Evolutionary conservation across 768 basidiomycete genomes (phyloP).

Genomic region (Lanmaoa rubissima): DNA sequence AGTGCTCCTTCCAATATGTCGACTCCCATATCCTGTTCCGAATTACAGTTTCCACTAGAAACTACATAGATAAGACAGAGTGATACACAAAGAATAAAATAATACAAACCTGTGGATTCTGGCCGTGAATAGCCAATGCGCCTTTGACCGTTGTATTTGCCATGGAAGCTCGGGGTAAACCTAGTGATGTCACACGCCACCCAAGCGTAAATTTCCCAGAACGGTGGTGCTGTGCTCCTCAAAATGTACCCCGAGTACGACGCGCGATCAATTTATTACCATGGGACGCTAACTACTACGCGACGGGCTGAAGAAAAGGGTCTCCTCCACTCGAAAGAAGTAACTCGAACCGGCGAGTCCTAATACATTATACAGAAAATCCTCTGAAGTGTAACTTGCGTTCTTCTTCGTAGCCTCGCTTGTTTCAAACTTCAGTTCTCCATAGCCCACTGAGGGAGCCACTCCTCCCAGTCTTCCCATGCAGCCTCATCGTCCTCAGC

Average conservation of each 20-base stretch:
- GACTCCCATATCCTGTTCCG: conserved; percentile 96
- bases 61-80: conserved; percentile 46
- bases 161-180: conserved; percentile 44
- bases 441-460: conserved; percentile 16
- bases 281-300: too few species aligned
- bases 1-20: conserved; percentile 96
- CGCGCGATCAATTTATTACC: too few species aligned
- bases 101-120: conserved; percentile 86
- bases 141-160: conserved; percentile 91
- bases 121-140: conserved; percentile 89
- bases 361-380: neutral
- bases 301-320: too few species aligned
- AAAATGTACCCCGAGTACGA: too few species aligned
- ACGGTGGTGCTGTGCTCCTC: too few species aligned
- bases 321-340: too few species aligned
- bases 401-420: neutral
- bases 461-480: conserved; percentile 16
- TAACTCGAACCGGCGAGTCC: too few species aligned
- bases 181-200: too few species aligned
- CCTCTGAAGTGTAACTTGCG: neutral
- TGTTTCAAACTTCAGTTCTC: conserved; percentile 1
- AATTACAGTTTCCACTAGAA: conserved; percentile 93
- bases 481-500: neutral
- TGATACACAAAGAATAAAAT: neutral
- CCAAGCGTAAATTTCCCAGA: too few species aligned